Base-by-base conservation (phyloP, 1,284 basidiomycete species). In the Rhizoctonia solani region DNA sequence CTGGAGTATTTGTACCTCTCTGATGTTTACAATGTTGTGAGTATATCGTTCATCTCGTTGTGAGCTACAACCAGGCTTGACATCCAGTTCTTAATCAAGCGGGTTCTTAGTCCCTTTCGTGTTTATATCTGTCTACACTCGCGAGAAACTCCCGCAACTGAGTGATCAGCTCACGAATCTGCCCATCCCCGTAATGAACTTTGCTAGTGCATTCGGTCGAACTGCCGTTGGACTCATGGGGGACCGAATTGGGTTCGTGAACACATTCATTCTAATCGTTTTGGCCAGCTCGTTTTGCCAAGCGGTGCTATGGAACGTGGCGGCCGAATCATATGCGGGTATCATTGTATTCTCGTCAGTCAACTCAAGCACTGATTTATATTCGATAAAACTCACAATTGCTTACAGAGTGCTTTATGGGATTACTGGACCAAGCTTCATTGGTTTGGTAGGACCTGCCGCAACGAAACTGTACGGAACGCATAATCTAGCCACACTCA, bases 321-420 rank as follows among this genome's bases (percentile, higher is more conserved):
- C 58, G 19, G 69, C 72, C 11, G 69, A 69, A 32, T 69, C 37
- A 9, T 73, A 70, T 46, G 68, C 67, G 13, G 68, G 58, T 13
- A 68, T 73, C 49, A 69, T 73, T 52, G 67, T 67, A n/a, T 72
- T 72, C 32, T 71, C 27, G 72, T 72, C 19, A 69, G 73, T 34
- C 55, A n/a, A n/a, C n/a, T n/a, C n/a, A n/a, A n/a, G n/a, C n/a
- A n/a, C n/a, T n/a, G n/a, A n/a, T 68, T 27, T 70, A 71, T 9
- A 67, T 1, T 68, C 56, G 56, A 16, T 44, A 70, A 11, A 54
- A 61, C 47, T 39, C 4, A 8, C 21, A 11, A 30, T 27, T 50
- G 11, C 4, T 4, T 34, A 34, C 32, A 4, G 4, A 11, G 11
- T 4, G 32, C 11, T 42, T 13, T 65, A 53, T 53, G 59, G 59